Base-by-base conservation (phyloP, 1,284 basidiomycete species). In the Cerrena zonata region DNA sequence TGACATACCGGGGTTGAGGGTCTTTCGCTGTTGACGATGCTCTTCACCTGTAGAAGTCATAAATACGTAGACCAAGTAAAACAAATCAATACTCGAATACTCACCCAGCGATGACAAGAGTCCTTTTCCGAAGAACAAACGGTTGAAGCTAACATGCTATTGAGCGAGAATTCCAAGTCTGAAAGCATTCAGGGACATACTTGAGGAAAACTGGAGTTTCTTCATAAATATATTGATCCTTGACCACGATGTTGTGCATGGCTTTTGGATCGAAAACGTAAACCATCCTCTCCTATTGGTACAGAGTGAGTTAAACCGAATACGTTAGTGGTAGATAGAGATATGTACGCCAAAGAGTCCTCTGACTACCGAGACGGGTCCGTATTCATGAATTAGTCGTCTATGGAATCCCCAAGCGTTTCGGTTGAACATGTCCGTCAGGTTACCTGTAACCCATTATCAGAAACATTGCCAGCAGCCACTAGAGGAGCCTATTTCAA, bases 161-260 rank as follows among this genome's bases (percentile, higher is more conserved):
- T 34, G 30, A 34, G 30, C 15, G 30, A 34, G 7, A 7, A 34
- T 34, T 7, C 15, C 15, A 15, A 34, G 30, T 7, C 15, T 34
- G 7, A 34, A 7, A 34, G n/a, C n/a, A 5, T 13, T 13, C 2
- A 5, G 23, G 10, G 30, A 63, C 71, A 34, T 48, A 78, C 78
- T 72, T 69, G 36, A 73, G 69, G 56, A 78, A 78, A 38, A 42
- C 49, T 5, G 40, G 27, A 5, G 61, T 52, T 22, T 60, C 57
- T 21, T 63, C 63, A 43, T 56, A 64, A 11, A 49, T 43, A 39
- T 57, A 46, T 44, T 59, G 58, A 21, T 66, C 62, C 45, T 65
- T 65, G 34, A 63, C 57, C 22, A 62, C n/a, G 24, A 66, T 62
- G 21, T 49, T 48, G 23, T 65, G 56, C 34, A 65, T 42, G 7